Evolutionary conservation across 768 basidiomycete species (phyloP).

Genomic region (Xerocomus potaroensis): DNA sequence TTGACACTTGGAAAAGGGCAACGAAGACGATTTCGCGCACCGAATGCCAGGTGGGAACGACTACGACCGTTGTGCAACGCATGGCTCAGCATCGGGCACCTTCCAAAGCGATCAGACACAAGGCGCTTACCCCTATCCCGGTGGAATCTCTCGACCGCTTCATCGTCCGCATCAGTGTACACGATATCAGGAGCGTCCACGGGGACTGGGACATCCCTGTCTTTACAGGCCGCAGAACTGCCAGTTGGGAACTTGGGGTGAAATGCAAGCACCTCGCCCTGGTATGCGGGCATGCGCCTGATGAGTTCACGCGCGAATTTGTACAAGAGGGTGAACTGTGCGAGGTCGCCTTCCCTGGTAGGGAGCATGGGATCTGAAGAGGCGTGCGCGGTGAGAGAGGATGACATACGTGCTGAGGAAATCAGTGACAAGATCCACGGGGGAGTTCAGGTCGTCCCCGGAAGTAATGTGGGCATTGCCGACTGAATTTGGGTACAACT

Average conservation of each 20-base stretch:
- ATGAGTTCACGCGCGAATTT: conserved; percentile 50
- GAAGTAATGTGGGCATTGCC: conserved; percentile 47
- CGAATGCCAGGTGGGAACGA: neutral
- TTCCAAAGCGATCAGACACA: neutral
- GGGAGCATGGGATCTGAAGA: too few species aligned
- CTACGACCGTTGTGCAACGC: neutral
- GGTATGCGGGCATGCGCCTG: conserved; percentile 42
- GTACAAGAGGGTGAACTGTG: conserved; percentile 46
- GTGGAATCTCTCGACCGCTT: conserved; percentile 26
- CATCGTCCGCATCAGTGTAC: conserved; percentile 33
- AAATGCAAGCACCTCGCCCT: conserved; percentile 5
- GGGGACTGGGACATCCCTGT: conserved; percentile 14
- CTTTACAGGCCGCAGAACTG: conserved; percentile 24
- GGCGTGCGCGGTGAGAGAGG: too few species aligned
- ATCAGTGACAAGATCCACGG: conserved; percentile 41
- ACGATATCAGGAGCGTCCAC: conserved; percentile 26
- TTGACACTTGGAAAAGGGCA: too few species aligned
- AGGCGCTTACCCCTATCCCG: conserved; percentile 2
- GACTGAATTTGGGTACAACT: conserved; percentile 41
- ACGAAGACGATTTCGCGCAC: neutral
- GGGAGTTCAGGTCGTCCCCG: conserved; percentile 37
- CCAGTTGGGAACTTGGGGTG: conserved; percentile 27
- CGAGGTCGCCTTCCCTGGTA: conserved; percentile 35
- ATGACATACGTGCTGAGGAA: conserved; percentile 40
- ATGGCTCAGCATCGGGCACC: too few species aligned